Evolutionary conservation across 192 early-diverging fungal species (phyloP), one percentile per base, ranked within the genome.

Genomic region (Podochytrium sp.): DNA sequence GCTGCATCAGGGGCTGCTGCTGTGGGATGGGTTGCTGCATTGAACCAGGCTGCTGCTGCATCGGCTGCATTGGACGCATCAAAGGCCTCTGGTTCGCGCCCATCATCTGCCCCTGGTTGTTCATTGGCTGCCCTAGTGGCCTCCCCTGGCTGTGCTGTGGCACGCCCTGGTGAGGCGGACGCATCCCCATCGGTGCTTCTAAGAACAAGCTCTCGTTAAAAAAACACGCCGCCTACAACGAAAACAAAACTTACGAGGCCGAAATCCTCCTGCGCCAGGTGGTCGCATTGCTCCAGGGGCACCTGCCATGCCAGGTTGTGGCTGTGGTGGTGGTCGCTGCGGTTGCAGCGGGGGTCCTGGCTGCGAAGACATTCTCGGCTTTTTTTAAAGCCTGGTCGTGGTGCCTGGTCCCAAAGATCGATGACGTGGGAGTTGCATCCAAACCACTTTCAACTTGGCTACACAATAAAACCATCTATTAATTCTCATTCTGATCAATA

Each of bases 221-320:
- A 20, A 27, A 55, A 55, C 23, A 20, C 12, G 52, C 25, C 30
- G 12, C 47, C 47, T 49, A 38, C 30, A 40, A 57, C 20, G 30
- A 61, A 61, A 61, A 12, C 27, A 34, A 33, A 34, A 69, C 66
- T 55, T 30, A 51, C 47, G 52, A 1, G 66, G 52, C 33, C 66
- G 39, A 29, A 65, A 65, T 38, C 59, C 59, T 5, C n/a, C 16
- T 5, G 59, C 25, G 23, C 64, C 56, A 1, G 56, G 42, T 42
- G 64, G 23, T 7, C 30, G 14, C 35, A 40, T 61, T 10, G 27
- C 59, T 7, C 64, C 40, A 1, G 64, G 64, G 20, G 30, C 25
- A 18, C 47, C 64, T 65, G 64, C 33, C 25, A 12, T 12, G 34
- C 59, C 59, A 14, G 40, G 66, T 14, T 51, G 30, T 25, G 20